Conservation (phyloP, 345 rosid genomes). For the Clarkia xantiana region DNA sequence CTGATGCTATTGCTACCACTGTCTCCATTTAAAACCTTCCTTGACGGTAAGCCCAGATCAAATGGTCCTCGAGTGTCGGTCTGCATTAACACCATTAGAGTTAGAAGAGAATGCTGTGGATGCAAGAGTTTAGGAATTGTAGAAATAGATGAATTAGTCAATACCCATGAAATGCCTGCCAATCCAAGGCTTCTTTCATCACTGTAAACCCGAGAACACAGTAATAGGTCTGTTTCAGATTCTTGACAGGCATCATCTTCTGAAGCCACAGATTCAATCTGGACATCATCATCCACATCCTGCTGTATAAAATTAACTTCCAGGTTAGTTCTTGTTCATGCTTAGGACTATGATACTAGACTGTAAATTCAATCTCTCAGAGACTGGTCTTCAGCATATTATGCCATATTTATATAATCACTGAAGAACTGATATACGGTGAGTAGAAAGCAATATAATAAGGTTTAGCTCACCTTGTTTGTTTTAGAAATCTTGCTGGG, state of each 20-base stretch:
- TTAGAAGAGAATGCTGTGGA: background rate
- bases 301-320: too few species aligned
- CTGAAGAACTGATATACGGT: too few species aligned
- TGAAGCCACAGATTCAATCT: slow-evolving; percentile 18
- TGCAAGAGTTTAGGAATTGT: background rate
- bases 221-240: slow-evolving; percentile 27
- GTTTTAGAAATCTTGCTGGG: slow-evolving; percentile 15
- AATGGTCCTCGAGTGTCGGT: slow-evolving; percentile 74
- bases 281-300: slow-evolving; percentile 19
- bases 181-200: slow-evolving; percentile 83
- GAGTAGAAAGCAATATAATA: background rate
- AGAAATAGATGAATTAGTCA: slow-evolving; percentile 35
- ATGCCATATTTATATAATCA: too few species aligned
- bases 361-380: too few species aligned
- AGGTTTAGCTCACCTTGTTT: slow-evolving; percentile 23
- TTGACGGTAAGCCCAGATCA: slow-evolving; percentile 57
- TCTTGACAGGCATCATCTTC: slow-evolving; percentile 21
- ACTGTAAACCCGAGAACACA: slow-evolving; percentile 24
- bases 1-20: slow-evolving; percentile 22
- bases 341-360: too few species aligned
- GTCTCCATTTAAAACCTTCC: slow-evolving; percentile 31
- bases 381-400: too few species aligned
- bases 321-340: too few species aligned
- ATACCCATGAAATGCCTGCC: slow-evolving; percentile 87
- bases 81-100: slow-evolving; percentile 21